These are phyloP conservation scores for Erythrobasidium yunnanense DNA, from an alignment of 768 basidiomycete species.

Conservation along the genomic window DNA sequence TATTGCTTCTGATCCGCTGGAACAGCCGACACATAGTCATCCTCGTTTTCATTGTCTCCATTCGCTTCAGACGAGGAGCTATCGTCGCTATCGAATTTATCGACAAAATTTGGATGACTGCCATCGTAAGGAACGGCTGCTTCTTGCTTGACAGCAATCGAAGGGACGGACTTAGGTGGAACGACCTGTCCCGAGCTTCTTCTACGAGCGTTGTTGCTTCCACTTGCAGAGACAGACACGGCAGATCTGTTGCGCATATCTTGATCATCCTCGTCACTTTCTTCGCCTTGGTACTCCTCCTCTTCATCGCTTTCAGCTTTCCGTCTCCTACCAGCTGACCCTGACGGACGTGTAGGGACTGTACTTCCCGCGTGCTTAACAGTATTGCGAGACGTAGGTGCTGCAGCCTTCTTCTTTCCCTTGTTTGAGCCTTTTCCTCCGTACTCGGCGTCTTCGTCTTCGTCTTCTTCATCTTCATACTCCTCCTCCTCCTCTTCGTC, in stretches of 20 bases:
- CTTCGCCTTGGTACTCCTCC: not conserved
- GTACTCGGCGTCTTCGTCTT: conserved; percentile 7
- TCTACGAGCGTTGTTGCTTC: not conserved
- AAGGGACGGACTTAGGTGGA: too few species aligned
- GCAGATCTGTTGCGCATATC: not conserved
- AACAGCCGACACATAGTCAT: not conserved
- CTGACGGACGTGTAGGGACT: too few species aligned
- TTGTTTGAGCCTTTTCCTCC: not conserved
- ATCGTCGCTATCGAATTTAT: too few species aligned
- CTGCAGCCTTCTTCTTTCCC: not conserved
- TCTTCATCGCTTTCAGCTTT: not conserved
- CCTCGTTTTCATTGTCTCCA: not conserved
- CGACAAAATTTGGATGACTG: not conserved
- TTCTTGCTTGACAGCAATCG: too few species aligned
- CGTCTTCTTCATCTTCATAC: conserved; percentile 2
- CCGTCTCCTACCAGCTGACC: not conserved
- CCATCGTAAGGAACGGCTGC: not conserved
- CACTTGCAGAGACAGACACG: not conserved
- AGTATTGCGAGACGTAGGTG: too few species aligned
- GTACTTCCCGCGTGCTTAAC: too few species aligned
- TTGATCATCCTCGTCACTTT: not conserved
- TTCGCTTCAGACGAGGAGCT: not conserved
- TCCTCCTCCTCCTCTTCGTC: not conserved
- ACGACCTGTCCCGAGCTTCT: not conserved
- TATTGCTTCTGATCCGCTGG: not conserved